Conservation (phyloP, 305 asterid genomes). For the Withania somnifera region DNA sequence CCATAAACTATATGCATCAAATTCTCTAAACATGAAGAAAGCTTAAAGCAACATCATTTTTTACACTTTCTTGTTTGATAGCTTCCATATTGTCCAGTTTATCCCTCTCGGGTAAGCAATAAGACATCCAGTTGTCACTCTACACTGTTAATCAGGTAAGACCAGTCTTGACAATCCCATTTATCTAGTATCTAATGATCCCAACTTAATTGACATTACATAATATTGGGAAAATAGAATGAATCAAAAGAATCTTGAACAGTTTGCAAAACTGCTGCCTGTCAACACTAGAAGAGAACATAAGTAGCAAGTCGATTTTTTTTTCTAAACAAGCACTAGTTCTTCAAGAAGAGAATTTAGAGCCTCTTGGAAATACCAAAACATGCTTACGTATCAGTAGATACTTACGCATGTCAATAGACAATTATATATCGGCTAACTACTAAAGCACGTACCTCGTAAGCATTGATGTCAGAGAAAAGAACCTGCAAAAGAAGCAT, state of each 20-base stretch:
- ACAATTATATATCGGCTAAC: neutral
- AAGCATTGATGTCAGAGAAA: conserved; percentile 74
- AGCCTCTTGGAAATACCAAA: neutral
- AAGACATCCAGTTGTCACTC: neutral
- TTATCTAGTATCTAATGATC: neutral
- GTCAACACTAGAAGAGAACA: neutral
- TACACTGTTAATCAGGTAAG: neutral
- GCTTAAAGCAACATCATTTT: neutral
- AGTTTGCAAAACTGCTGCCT: neutral
- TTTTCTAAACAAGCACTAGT: neutral
- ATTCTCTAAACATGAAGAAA: neutral
- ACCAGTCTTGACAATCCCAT: neutral
- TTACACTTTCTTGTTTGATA: neutral
- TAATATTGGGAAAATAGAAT: neutral
- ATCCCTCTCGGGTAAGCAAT: neutral
- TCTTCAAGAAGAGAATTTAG: neutral
- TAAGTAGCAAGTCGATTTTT: neutral
- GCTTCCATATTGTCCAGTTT: neutral
- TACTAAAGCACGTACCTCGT: conserved; percentile 47
- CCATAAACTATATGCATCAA: neutral
- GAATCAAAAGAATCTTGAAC: neutral
- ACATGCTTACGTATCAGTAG: neutral
- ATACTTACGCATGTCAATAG: neutral
- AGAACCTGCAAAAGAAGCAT: conserved; percentile 49
- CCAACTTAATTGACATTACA: neutral